Conservation (phyloP, 805 yeast species). For the Grigorovia transvaalensis region DNA sequence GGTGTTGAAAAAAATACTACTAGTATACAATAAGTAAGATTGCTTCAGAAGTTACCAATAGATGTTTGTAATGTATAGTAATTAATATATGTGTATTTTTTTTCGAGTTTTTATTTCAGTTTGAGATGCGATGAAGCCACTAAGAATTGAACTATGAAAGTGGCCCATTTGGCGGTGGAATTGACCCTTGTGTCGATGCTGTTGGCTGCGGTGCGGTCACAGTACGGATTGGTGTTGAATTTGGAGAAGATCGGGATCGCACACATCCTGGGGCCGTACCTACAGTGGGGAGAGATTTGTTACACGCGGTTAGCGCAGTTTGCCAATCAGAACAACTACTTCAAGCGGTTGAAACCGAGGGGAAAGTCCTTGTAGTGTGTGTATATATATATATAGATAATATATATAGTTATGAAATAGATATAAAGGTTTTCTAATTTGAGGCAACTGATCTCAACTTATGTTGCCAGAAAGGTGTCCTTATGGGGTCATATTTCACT, state of each 20-base stretch:
- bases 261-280: slow-evolving; percentile 41
- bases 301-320: slow-evolving; percentile 39
- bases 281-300: slow-evolving; percentile 51
- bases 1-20: too few relatives aligned
- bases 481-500: slow-evolving; percentile 47
- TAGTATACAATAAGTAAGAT: too few relatives aligned
- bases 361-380: not conserved
- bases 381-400: too few relatives aligned
- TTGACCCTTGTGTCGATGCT: slow-evolving; percentile 69
- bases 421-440: not conserved
- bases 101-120: too few relatives aligned
- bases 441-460: slow-evolving; percentile 11
- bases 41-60: too few relatives aligned
- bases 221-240: slow-evolving; percentile 54
- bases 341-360: slow-evolving; percentile 13
- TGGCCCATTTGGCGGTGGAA: slow-evolving; percentile 64
- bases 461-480: slow-evolving; percentile 53
- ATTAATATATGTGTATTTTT: too few relatives aligned
- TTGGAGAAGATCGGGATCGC: slow-evolving; percentile 32
- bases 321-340: slow-evolving; percentile 41
- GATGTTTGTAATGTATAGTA: too few relatives aligned
- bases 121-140: not conserved
- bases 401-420: too few relatives aligned
- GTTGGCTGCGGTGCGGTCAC: slow-evolving; percentile 75
- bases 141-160: not conserved